Evolutionary conservation across 2,329 filamentous ascomycete species (phyloP).

Genomic region (Lachnellula willkommii): DNA sequence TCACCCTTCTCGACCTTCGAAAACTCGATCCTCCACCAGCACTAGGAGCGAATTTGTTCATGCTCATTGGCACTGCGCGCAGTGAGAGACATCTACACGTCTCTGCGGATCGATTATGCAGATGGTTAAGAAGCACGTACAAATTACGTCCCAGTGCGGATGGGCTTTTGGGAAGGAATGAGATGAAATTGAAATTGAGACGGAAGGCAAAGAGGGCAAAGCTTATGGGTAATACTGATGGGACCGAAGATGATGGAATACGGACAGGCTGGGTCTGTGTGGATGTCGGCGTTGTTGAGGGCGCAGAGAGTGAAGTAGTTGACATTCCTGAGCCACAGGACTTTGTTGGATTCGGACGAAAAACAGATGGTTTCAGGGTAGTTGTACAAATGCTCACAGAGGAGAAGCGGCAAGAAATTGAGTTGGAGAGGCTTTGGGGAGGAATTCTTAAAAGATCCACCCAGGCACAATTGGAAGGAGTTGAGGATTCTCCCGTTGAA

Average conservation of each 20-base stretch:
- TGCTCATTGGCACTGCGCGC: conserved; percentile 87
- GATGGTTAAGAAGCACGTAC: conserved; percentile 73
- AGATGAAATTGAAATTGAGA: conserved; percentile 80
- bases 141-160: conserved; percentile 74
- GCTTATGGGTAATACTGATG: conserved; percentile 65
- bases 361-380: conserved; percentile 51
- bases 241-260: conserved; percentile 73
- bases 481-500: conserved; percentile 6
- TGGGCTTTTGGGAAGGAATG: conserved; percentile 81
- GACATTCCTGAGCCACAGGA: conserved; percentile 43
- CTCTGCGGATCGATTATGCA: conserved; percentile 79
- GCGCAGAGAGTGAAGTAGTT: conserved; percentile 39
- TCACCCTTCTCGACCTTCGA: conserved; percentile 77
- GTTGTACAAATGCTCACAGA: conserved; percentile 70
- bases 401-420: conserved; percentile 61
- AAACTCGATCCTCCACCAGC: conserved; percentile 79
- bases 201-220: conserved; percentile 77
- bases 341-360: conserved; percentile 72
- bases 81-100: conserved; percentile 92
- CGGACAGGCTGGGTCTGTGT: conserved; percentile 96
- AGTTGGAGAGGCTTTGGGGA: conserved; percentile 59
- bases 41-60: conserved; percentile 80
- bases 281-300: conserved; percentile 69
- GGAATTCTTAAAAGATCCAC: conserved; percentile 18
- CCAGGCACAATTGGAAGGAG: not conserved